These are phyloP conservation scores for Pestalotiopsis sp. DNA, from an alignment of 2,329 filamentous ascomycete genomes.

Conservation along the genomic window DNA sequence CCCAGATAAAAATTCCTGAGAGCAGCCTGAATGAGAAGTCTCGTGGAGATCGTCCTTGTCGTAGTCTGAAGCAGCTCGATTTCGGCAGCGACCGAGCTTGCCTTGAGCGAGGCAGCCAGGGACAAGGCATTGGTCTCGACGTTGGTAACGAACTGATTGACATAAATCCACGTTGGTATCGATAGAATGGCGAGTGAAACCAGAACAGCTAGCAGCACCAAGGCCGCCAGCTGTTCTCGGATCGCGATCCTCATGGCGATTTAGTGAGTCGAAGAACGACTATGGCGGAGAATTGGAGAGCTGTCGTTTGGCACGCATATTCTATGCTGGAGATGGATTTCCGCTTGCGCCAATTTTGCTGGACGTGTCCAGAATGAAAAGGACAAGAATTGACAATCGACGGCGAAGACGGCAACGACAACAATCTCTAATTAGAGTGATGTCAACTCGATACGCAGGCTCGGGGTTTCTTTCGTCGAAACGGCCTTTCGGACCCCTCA, in stretches of 20 bases:
- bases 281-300: slow-evolving; percentile 1
- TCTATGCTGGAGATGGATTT: neutral
- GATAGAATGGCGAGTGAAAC: slow-evolving; percentile 77
- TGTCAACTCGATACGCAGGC: neutral
- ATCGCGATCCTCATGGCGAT: slow-evolving; percentile 79
- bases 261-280: slow-evolving; percentile 1
- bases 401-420: neutral
- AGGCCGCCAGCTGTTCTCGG: slow-evolving; percentile 79
- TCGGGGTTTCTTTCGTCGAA: neutral
- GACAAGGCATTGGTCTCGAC: slow-evolving; percentile 65
- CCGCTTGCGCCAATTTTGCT: neutral
- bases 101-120: slow-evolving; percentile 84
- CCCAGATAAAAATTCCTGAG: slow-evolving; percentile 55
- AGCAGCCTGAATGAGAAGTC: slow-evolving; percentile 60
- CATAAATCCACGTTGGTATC: slow-evolving; percentile 71
- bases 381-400: neutral
- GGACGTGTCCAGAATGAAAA: neutral
- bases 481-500: neutral
- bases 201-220: slow-evolving; percentile 77
- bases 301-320: slow-evolving; percentile 4
- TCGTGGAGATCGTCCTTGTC: slow-evolving; percentile 71
- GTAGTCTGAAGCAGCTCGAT: slow-evolving; percentile 79
- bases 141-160: slow-evolving; percentile 55
- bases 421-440: neutral
- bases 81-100: slow-evolving; percentile 77